Evolutionary conservation across 2,329 filamentous ascomycete species (phyloP).

Genomic region (Dactylonectria macrodidyma): DNA sequence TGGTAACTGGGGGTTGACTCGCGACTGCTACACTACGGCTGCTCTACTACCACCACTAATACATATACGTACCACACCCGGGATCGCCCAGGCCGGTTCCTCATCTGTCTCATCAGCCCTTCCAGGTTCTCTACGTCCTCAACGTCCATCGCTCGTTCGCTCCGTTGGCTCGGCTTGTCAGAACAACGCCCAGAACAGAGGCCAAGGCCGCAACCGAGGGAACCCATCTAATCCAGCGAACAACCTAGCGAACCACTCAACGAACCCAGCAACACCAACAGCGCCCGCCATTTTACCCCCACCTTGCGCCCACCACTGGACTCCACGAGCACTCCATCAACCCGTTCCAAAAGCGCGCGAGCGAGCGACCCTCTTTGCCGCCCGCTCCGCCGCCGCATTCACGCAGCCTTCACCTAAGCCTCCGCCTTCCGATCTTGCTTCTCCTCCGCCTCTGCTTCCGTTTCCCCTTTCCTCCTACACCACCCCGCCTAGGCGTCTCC

Average conservation of each 20-base stretch:
- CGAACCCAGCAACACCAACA: neutral
- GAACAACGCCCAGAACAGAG: constrained; percentile 4
- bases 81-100: constrained; percentile 32
- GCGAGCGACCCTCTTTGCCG: constrained; percentile 42
- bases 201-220: constrained; percentile 10
- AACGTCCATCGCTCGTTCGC: constrained; percentile 30
- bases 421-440: constrained; percentile 35
- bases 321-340: constrained; percentile 38
- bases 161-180: constrained; percentile 25
- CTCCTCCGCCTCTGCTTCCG: constrained; percentile 30
- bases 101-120: constrained; percentile 11
- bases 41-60: constrained; percentile 29
- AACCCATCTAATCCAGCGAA: too few species aligned
- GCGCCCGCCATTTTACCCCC: constrained; percentile 44
- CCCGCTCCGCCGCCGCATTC: constrained; percentile 48
- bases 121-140: neutral
- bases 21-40: constrained; percentile 22
- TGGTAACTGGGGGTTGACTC: constrained; percentile 28
- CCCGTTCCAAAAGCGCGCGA: constrained; percentile 20
- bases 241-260: too few species aligned
- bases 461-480: constrained; percentile 28
- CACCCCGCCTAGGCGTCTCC: constrained; percentile 39
- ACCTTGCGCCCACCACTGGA: constrained; percentile 36
- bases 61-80: constrained; percentile 16
- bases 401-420: constrained; percentile 40